Evolutionary conservation across 1,139 yeast genomes (phyloP), one percentile per base, ranked within the genome.

Genomic region (Wickerhamomyces sp.): DNA sequence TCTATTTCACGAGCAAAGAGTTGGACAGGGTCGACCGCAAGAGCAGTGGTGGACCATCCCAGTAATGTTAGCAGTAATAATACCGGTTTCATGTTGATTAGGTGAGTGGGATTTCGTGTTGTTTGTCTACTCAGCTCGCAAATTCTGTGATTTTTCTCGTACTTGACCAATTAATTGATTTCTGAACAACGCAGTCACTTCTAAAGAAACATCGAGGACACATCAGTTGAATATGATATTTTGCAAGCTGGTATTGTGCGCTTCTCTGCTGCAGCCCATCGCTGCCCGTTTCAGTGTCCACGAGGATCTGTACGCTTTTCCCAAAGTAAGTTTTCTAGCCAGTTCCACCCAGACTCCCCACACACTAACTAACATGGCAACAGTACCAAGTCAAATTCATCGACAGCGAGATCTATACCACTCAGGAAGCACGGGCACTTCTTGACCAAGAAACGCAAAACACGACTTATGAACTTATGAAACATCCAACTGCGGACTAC

Each of bases 401-500:
- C 3, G 16, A 21, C 3, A 28, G 27, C 11, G 29, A 23, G n/a
- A 18, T 27, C 25, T 33, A 22, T 27, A 23, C 42, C 14, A 26
- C 17, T 4, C 7, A n/a, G 10, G 33, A 37, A n/a, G 37, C 35
- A 17, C 26, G 12, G 4, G 9, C 14, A 15, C 11, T 35, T 4
- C 24, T 33, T 12, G 14, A 27, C 2, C 4, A n/a, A 2, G 5
- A 6, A 16, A 18, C 31, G 5, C 27, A n/a, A 2, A 29, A 36
- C 16, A 24, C 48, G 4, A 42, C 53, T 3, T 61, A 57, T 42
- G 60, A 62, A 27, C 38, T 52, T 3, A 23, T 62, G 26, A 37
- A 40, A 16, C 14, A 36, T 4, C 20, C 33, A 2, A 31, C 36
- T 20, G 28, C 31, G 3, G 39, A 36, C 10, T 52, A 42, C 32